A percentile compares a stretch with the other conserved stretches of the same genome.
These are phyloP conservation scores for Ustilago esculenta DNA, from an alignment of 1,284 basidiomycete genomes.

Conservation along the genomic window DNA sequence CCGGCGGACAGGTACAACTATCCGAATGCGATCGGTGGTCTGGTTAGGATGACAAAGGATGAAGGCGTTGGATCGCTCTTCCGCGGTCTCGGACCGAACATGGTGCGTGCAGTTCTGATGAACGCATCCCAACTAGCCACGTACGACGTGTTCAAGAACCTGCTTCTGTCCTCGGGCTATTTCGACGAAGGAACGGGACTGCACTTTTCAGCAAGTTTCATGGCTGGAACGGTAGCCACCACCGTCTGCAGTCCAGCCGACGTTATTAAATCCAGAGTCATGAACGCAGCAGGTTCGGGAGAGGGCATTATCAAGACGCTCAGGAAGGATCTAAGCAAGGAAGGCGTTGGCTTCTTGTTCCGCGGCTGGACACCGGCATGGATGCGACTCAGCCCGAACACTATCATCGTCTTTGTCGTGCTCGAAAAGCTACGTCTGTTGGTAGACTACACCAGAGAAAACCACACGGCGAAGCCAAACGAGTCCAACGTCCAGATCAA, in stretches of 20 bases:
- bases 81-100: constrained; percentile 70
- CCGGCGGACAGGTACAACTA: constrained; percentile 61
- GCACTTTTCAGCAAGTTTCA: constrained; percentile 69
- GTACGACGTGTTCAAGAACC: constrained; percentile 72
- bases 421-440: constrained; percentile 59
- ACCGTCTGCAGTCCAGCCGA: constrained; percentile 64
- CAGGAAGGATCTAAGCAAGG: constrained; percentile 54
- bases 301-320: constrained; percentile 47
- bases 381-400: constrained; percentile 67
- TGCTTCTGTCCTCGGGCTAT: constrained; percentile 66
- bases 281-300: constrained; percentile 63
- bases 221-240: constrained; percentile 71
- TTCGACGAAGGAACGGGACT: constrained; percentile 70
- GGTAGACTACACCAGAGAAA: constrained; percentile 49
- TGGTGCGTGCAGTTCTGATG: constrained; percentile 71
- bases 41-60: constrained; percentile 69
- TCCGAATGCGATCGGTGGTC: constrained; percentile 69
- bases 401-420: constrained; percentile 64
- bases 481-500: constrained; percentile 10
- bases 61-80: constrained; percentile 69
- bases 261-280: constrained; percentile 71
- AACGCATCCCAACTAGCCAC: constrained; percentile 68
- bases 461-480: not conserved
- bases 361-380: constrained; percentile 72
- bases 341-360: constrained; percentile 71